Base-by-base conservation (phyloP, 495 filamentous ascomycete genomes). In the Xylaria telfairii region DNA sequence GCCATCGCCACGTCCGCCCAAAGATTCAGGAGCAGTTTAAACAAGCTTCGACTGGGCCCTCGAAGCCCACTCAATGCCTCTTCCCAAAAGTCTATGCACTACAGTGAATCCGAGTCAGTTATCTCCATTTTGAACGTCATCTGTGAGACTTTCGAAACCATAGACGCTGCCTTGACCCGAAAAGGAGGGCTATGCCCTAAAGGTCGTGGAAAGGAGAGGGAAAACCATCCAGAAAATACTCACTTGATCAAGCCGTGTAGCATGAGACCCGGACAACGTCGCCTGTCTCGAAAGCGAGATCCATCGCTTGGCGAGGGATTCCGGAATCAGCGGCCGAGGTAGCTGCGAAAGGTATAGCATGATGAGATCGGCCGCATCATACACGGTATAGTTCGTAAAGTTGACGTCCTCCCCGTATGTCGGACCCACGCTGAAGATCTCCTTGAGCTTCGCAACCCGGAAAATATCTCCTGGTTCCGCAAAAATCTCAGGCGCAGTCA, bases 11-110 rank as follows among this genome's bases (percentile, higher is more conserved):
- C 73, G 34, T 83, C 81, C 0, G 81, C 83, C 83, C 83, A 85
- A 21, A 83, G 67, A 34, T 80, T 81, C 32, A 85, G 75, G 65
- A 85, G 68, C 68, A 85, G 51, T 72, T 83, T 84, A 74, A 84
- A 81, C 41, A 83, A 65, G 30, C 73, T 74, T 47, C 82, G 77
- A 34, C 74, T 70, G 2, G 78, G 77, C 0, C 83, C 82, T 39
- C 75, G 76, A 4, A 84, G 75, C 1, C 81, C 82, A 46, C 73
- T 74, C 7, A 85, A 67, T 28, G 83, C 79, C 72, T 85, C 83
- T 72, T 85, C 83, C 83, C 83, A 85, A 53, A 85, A 85, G 53
- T 84, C 81, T 24, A 85, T 80, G 21, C 81, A 82, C 56, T 59
- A 37, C 8, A 59, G 56, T 34, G 21, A 39, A 19, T 15, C 24